Base-by-base conservation (phyloP, 257 asterid genomes). In the Catharanthus roseus region DNA sequence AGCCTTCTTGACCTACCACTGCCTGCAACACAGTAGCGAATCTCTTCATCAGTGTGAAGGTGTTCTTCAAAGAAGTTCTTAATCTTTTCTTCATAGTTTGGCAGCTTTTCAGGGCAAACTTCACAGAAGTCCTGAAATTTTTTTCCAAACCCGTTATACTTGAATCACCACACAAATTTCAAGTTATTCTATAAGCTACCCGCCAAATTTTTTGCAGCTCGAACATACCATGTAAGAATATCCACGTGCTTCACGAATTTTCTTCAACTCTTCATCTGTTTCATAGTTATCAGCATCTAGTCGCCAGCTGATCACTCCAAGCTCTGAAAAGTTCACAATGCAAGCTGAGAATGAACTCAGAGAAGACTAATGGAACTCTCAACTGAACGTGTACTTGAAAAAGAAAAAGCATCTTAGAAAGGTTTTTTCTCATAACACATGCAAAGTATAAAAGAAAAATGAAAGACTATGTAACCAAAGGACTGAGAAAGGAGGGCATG, bases 41-140 rank as follows among this genome's bases (percentile, higher is more conserved):
- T 90, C 83, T 93, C 98, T 85, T 93, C 98, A 72, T 90, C 97
- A 1, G 98, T 93, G 87, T 90, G 98, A 69, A 90, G 93, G 78
- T 90, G 97, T 66, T 93, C 98, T 76, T 93, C 96, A 24, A 56
- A 93, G 65, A 93, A 93, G 76, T 34, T 88, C 82, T 90, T 90
- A 61, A 93, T 88, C 82, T 88, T 93, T 85, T 88, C 84, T 67
- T 93, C 97, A 72, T 93, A 93, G 49, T 93, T 90, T 3, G 96
- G 93, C 65, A 93, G 77, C 77, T 90, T 90, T 44, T 93, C 95
- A 0, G 96, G 97, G 88, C 87, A 88, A 85, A 92, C 93, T 72
- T 90, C 98, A 58, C 90, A 84, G 47, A 93, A 87, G 85, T 93
- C 97, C 98, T 92, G 82, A 61, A 75, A 49, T 51, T 26, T 26